Evolutionary conservation across 192 early-diverging fungal species (phyloP).

Genomic region (Coemansia sp.): DNA sequence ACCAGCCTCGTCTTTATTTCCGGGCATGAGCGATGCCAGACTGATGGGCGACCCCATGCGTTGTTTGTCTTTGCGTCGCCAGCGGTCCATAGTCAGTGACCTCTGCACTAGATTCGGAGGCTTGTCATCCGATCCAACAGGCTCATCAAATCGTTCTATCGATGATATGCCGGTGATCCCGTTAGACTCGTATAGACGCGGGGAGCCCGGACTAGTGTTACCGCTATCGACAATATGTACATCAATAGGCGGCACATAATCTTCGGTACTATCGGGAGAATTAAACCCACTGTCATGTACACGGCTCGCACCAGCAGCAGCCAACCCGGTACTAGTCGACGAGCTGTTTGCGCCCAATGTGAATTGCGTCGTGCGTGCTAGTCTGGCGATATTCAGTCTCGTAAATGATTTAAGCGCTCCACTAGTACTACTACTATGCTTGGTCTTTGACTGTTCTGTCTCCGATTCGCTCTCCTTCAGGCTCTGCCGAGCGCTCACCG

Average conservation of each 20-base stretch:
- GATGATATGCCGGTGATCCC: background rate
- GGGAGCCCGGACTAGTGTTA: background rate
- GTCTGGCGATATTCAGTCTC: constrained; percentile 28
- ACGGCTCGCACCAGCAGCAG: background rate
- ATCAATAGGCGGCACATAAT: background rate
- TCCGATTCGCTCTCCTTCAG: background rate
- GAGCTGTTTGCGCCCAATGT: constrained; percentile 6
- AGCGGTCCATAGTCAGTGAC: background rate
- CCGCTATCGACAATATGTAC: constrained; percentile 27
- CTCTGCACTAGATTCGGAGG: background rate
- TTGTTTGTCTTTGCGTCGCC: constrained; percentile 1
- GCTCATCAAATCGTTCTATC: background rate
- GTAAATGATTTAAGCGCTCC: constrained; percentile 25
- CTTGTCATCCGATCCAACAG: background rate
- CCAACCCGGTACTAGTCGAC: background rate
- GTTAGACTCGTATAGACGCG: background rate
- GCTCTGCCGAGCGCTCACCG: background rate
- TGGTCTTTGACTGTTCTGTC: background rate
- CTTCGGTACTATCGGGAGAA: background rate
- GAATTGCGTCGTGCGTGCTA: constrained; percentile 14
- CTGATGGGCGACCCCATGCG: constrained; percentile 15
- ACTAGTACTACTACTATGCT: constrained; percentile 13
- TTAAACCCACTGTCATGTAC: constrained; percentile 16
- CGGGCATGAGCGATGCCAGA: constrained; percentile 13
- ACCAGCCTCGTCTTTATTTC: background rate